Evolutionary conservation across 1,284 basidiomycete species (phyloP).

Genomic region (Neolentinus lepideus): DNA sequence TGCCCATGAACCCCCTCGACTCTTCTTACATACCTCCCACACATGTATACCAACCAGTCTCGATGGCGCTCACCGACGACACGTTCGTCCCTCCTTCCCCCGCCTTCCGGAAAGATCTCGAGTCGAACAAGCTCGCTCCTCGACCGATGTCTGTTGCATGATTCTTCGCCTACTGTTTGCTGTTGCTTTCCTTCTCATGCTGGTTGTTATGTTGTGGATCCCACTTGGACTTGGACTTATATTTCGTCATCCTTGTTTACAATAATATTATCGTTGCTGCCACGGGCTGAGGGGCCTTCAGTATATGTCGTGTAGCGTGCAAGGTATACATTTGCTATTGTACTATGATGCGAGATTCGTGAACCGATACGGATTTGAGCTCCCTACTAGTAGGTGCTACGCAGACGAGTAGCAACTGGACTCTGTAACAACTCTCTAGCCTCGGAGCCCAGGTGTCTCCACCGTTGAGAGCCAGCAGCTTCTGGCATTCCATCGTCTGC

Average conservation of each 20-base stretch:
- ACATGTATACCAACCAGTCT: constrained; percentile 61
- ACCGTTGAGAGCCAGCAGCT: constrained; percentile 2
- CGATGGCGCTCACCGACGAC: constrained; percentile 70
- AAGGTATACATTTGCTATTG: not conserved
- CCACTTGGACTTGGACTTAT: constrained; percentile 1
- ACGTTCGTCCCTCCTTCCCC: constrained; percentile 63
- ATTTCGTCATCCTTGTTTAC: constrained; percentile 3
- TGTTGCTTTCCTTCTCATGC: constrained; percentile 1
- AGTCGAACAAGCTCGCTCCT: constrained; percentile 18
- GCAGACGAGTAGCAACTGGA: not conserved
- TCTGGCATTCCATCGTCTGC: not conserved
- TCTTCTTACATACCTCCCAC: not conserved
- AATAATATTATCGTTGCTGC: not conserved
- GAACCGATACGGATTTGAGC: not conserved
- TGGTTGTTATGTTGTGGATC: constrained; percentile 2
- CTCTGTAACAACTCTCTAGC: constrained; percentile 5
- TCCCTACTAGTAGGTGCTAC: not conserved
- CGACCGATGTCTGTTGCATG: constrained; percentile 38
- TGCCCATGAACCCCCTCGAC: constrained; percentile 29
- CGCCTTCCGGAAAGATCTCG: constrained; percentile 41
- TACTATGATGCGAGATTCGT: not conserved
- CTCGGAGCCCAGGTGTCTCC: not conserved
- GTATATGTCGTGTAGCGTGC: not conserved
- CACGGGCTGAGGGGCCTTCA: not conserved
- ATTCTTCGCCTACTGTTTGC: constrained; percentile 5